Conservation (phyloP, 768 basidiomycete species). For the Cubamyces sp. region DNA sequence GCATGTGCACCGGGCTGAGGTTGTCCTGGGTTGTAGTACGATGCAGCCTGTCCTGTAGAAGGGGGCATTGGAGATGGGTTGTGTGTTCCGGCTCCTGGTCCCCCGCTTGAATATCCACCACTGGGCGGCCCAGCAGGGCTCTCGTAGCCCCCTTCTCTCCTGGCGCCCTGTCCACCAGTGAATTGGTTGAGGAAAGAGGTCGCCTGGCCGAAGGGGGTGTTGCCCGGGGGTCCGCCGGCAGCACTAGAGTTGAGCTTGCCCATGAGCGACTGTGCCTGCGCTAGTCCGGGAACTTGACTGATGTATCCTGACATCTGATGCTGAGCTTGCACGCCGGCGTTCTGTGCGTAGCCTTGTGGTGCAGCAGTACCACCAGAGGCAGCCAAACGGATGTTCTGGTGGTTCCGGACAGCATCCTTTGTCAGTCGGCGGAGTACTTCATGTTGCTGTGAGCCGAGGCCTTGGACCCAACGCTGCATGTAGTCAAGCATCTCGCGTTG, state of each 20-base stretch:
- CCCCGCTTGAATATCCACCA: not conserved
- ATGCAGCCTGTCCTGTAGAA: constrained; percentile 14
- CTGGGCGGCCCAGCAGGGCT: not conserved
- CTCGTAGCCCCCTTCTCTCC: not conserved
- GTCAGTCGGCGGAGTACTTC: constrained; percentile 58
- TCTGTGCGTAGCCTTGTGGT: constrained; percentile 48
- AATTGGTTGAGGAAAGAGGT: constrained; percentile 13
- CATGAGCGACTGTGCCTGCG: constrained; percentile 22
- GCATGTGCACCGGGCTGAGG: not conserved
- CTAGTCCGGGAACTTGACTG: constrained; percentile 23
- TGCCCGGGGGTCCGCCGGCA: not conserved
- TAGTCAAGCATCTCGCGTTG: constrained; percentile 78
- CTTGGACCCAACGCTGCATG: constrained; percentile 64
- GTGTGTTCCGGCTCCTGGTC: constrained; percentile 1
- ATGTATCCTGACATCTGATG: constrained; percentile 48
- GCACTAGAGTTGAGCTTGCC: constrained; percentile 17
- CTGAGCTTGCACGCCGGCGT: constrained; percentile 54
- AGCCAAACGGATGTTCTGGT: constrained; percentile 66
- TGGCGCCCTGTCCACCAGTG: constrained; percentile 8
- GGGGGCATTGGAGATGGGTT: constrained; percentile 1
- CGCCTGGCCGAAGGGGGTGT: constrained; percentile 9
- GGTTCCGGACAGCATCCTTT: constrained; percentile 70
- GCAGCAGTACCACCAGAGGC: constrained; percentile 54
- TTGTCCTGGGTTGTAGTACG: constrained; percentile 19
- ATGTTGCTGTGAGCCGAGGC: constrained; percentile 50